phyloP scores from a whole-genome alignment of 495 filamentous ascomycete species.

The Neurospora tetrasperma region DNA sequence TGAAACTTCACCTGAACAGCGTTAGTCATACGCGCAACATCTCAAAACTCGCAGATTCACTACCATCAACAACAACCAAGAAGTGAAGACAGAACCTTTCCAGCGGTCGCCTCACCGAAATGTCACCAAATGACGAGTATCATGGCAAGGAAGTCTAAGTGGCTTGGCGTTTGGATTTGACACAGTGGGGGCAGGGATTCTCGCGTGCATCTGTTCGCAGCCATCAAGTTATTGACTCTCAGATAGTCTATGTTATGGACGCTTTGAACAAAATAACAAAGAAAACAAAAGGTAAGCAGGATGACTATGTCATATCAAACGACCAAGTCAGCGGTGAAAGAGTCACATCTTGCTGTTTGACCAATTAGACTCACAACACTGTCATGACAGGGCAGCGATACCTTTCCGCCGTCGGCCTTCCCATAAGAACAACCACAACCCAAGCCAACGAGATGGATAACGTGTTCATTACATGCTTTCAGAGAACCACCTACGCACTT shows the following conservation, averaged over 20 bases:
- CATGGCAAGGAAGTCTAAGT: not conserved
- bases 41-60: rapidly evolving
- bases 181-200: not conserved
- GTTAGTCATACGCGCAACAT: not conserved
- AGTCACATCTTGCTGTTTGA: not conserved
- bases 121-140: not conserved
- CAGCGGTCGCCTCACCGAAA: not conserved
- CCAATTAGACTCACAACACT: not conserved
- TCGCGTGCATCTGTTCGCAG: not conserved
- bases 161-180: not conserved
- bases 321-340: not conserved
- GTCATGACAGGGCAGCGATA: not conserved
- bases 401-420: not conserved
- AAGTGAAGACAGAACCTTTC: not conserved
- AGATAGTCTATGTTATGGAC: not conserved
- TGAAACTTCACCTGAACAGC: too few relatives aligned
- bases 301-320: not conserved
- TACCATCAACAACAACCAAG: not conserved
- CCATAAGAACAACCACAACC: not conserved
- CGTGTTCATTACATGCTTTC: not conserved
- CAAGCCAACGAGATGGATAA: not conserved
- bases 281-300: not conserved
- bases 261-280: not conserved
- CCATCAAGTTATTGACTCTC: not conserved
- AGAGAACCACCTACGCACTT: not conserved